Conservation (phyloP, 2,329 filamentous ascomycete genomes). For the Mycosphaerella arachidis region DNA sequence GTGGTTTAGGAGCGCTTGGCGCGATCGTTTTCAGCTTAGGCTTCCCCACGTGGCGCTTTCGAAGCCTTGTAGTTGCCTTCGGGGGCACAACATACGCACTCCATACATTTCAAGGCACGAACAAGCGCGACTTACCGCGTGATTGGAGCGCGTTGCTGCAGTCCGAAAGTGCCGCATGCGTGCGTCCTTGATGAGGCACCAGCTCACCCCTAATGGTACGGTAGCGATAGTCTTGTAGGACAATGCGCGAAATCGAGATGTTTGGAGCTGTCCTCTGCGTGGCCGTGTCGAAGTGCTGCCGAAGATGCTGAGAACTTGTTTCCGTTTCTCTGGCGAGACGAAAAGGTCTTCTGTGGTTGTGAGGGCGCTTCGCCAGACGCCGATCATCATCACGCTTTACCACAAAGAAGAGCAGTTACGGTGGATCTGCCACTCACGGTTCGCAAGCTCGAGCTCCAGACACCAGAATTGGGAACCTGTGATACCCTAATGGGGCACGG, state of each 20-base stretch:
- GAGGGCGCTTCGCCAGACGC: conserved; percentile 1
- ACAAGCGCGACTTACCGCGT: neutral
- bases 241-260: neutral
- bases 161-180: neutral
- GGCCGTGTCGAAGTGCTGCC: neutral
- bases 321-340: neutral
- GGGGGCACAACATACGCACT: conserved; percentile 4
- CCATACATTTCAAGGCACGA: neutral
- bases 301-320: neutral
- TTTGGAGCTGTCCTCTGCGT: neutral
- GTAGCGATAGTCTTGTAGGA: neutral
- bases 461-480: conserved; percentile 16
- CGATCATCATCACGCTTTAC: conserved; percentile 6
- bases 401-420: neutral
- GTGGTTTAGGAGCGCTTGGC: neutral
- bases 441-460: conserved; percentile 9
- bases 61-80: neutral
- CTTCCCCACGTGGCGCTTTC: conserved; percentile 4
- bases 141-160: neutral
- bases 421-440: conserved; percentile 3
- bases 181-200: neutral
- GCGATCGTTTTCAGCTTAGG: neutral
- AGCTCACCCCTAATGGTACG: neutral
- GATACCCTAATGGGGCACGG: conserved; percentile 11
- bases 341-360: neutral